Base-by-base conservation (phyloP, 129 eudicot species). In the Deinandra increscens region DNA sequence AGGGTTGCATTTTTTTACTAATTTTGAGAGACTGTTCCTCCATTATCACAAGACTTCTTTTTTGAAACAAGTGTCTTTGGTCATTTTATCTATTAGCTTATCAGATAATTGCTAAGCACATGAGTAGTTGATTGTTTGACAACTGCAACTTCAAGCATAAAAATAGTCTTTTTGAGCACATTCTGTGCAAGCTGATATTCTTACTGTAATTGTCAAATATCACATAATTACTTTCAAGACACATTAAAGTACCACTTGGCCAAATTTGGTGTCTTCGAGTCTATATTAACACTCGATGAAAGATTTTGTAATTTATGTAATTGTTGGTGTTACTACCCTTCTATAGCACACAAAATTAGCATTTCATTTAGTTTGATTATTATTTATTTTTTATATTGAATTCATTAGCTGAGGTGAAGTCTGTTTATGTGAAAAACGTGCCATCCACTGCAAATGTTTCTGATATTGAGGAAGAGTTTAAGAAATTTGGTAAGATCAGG, bases 401-500 rank as follows among this genome's bases (percentile, higher is more conserved):
- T 43, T 75, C 50, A 3, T 5, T 76, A 89, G 97, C 74, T 78
- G 96, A 93, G 72, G 74, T 89, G 42, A 89, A 83, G 84, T 93
- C 98, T 4, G 97, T 93, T 43, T 93, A 93, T 77, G 97, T 93
- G 69, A 87, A 82, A 80, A 89, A 87, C 65, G 87, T 93, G 75
- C 86, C 92, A 53, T 79, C 84, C 9, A 83, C 86, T 44, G 84
- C 84, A 60, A 78, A 80, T 83, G 80, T 88, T 65, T 89, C 85
- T 11, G 95, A 89, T 58, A 89, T 93, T 13, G 97, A 78, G 80
- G 95, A 83, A 69, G 95, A 81, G 76, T 93, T 93, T 59, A 83
- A 77, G 87, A 93, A 85, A 49, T 93, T 93, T 61, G 98, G 98
- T 41, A 84, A 79, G 71, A 84, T 93, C 75, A 79, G 75, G 71